Percentiles rank a stretch among this genome's conserved stretches.
Evolutionary conservation across 2,329 filamentous ascomycete genomes (phyloP).

Genomic region (Penicillium sp.): DNA sequence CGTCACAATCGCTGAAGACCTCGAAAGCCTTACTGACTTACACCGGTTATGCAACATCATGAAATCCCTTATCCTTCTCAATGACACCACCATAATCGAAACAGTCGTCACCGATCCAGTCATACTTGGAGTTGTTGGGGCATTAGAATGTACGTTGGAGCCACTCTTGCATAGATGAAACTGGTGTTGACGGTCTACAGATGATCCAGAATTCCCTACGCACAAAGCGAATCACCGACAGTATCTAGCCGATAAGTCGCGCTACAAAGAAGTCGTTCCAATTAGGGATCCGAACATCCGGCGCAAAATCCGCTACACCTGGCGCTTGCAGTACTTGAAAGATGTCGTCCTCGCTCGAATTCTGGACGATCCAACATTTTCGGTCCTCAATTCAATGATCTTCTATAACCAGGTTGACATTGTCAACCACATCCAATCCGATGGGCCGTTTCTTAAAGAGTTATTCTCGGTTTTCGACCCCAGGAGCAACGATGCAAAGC

Average conservation of each 20-base stretch:
- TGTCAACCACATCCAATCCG: constrained; percentile 88
- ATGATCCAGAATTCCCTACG: constrained; percentile 95
- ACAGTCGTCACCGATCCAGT: constrained; percentile 88
- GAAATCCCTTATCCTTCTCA: constrained; percentile 93
- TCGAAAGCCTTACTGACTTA: constrained; percentile 83
- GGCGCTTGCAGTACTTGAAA: constrained; percentile 94
- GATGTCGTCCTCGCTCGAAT: constrained; percentile 98
- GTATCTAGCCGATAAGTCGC: constrained; percentile 84
- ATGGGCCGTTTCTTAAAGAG: constrained; percentile 77
- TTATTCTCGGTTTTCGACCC: constrained; percentile 84
- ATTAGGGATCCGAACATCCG: constrained; percentile 83
- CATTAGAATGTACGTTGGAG: constrained; percentile 73
- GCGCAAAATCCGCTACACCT: constrained; percentile 94
- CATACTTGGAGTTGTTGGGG: constrained; percentile 89
- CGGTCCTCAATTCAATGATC: constrained; percentile 94
- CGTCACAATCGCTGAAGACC: constrained; percentile 86
- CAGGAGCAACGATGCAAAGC: constrained; percentile 65
- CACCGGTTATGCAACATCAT: constrained; percentile 96
- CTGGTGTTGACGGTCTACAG: constrained; percentile 46
- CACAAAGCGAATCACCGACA: constrained; percentile 97
- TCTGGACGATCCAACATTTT: constrained; percentile 96
- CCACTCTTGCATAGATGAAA: neutral
- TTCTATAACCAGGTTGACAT: constrained; percentile 99
- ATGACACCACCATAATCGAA: constrained; percentile 94
- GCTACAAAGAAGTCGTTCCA: constrained; percentile 94